Evolutionary conservation across 345 rosid genomes (phyloP), one percentile per base, ranked within the genome.

Genomic region (Turnera subulata): DNA sequence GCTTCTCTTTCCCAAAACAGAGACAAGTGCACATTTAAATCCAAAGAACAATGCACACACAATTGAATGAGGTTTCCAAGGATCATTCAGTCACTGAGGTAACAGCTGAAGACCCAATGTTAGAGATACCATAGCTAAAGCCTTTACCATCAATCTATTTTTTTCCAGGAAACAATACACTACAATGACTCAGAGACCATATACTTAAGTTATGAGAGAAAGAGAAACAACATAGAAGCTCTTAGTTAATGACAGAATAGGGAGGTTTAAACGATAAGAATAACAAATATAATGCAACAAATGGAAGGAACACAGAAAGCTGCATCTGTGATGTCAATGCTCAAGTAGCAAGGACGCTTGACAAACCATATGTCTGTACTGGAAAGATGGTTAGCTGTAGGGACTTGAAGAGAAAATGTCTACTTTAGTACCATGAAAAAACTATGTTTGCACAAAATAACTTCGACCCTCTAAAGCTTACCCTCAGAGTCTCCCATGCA

Each of bases 401-500:
- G 49, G 39, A 42, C 10, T 33, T 19, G 42, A 43, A 15, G 6
- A 24, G 13, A 18, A 56, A 44, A 56, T n/a, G n/a, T n/a, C n/a
- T n/a, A n/a, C n/a, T n/a, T n/a, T n/a, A n/a, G n/a, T n/a, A n/a
- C n/a, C n/a, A 20, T 6, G 2, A 51, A 1, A 58, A 20, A 13
- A 11, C 11, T 12, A 45, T 14, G 42, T 11, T 15, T 26, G 44
- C 17, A 15, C 22, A 53, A 24, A 43, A 35, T 13, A 50, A 16
- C 53, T 8, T 5, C 20, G 1, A 44, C 16, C 11, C 2, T 42
- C 4, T 1, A 40, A 16, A 24, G 2, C 62, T 47, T 64, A 70
- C 74, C 74, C 57, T 70, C 53, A 70, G 54, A 32, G 65, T 59
- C 51, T 70, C 62, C 74, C 74, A 70, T 4, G 74, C 74, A 59